phyloP scores from a whole-genome alignment of 257 asterid species.

The Penstemon newberryi region DNA sequence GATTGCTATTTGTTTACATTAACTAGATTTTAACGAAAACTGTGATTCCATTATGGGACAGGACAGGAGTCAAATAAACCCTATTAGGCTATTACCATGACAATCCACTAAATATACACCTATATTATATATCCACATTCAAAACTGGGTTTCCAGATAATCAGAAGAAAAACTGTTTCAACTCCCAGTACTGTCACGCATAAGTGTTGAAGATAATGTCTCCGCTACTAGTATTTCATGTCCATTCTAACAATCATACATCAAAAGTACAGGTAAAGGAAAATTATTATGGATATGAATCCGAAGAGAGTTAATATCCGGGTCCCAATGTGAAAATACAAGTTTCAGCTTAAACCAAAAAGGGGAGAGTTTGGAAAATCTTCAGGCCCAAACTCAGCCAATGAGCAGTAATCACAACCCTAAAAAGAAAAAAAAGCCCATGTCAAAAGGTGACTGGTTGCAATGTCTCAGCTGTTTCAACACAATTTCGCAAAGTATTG shows the following conservation, averaged over 20 bases:
- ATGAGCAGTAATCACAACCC: slow-evolving; percentile 57
- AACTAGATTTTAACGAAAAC: too few species aligned
- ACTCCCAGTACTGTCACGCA: slow-evolving; percentile 1
- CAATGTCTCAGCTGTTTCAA: neutral
- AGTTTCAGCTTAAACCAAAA: slow-evolving; percentile 24
- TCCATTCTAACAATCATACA: slow-evolving; percentile 51
- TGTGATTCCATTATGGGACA: too few species aligned
- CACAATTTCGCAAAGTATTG: slow-evolving; percentile 9
- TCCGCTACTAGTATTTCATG: slow-evolving; percentile 27
- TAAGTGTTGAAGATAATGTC: slow-evolving; percentile 23
- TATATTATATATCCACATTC: neutral
- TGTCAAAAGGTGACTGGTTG: slow-evolving; percentile 33
- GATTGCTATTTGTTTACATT: too few species aligned
- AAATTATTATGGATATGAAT: slow-evolving; percentile 15
- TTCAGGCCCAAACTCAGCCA: slow-evolving; percentile 45
- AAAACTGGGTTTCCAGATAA: neutral
- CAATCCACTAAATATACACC: neutral
- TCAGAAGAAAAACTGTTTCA: neutral
- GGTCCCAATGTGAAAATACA: slow-evolving; percentile 18
- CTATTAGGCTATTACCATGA: neutral
- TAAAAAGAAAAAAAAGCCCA: slow-evolving; percentile 36
- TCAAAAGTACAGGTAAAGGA: slow-evolving; percentile 38
- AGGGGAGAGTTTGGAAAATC: slow-evolving; percentile 36
- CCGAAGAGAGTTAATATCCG: slow-evolving; percentile 11
- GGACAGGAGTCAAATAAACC: too few species aligned